Evolutionary conservation across 257 asterid genomes (phyloP).

Genomic region (Solanum bulbocastanum): DNA sequence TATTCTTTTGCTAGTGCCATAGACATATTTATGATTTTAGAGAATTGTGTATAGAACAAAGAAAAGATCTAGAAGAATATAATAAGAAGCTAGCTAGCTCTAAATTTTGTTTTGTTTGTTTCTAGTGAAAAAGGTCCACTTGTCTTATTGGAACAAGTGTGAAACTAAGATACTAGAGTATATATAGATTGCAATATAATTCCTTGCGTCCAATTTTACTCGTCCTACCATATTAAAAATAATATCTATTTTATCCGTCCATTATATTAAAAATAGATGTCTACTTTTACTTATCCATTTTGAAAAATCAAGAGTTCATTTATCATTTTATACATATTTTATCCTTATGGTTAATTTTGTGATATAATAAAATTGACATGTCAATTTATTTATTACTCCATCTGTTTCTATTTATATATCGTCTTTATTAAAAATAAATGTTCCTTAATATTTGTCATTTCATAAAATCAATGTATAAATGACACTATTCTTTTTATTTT

Average conservation of each 20-base stretch:
- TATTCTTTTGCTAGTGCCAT: constrained; percentile 51
- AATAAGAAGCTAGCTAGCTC: neutral
- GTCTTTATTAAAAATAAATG: neutral
- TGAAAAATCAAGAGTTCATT: accelerated
- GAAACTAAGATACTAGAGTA: neutral
- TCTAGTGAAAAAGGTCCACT: neutral
- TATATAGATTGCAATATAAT: neutral
- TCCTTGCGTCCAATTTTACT: neutral
- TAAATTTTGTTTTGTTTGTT: neutral
- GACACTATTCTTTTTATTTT: too few species aligned
- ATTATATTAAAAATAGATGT: too few species aligned
- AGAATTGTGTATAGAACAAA: neutral
- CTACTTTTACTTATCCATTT: too few species aligned
- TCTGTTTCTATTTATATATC: too few species aligned
- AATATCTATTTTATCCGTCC: neutral
- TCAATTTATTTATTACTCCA: too few species aligned
- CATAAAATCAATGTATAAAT: neutral
- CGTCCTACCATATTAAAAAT: neutral
- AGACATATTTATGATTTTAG: neutral
- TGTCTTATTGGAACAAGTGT: neutral
- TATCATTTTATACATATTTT: neutral
- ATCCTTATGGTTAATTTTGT: neutral
- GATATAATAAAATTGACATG: too few species aligned
- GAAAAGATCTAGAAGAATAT: neutral
- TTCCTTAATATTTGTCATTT: neutral